Evolutionary conservation across 805 yeast species (phyloP).

Genomic region (Wickerhamomyces strasburgensis): DNA sequence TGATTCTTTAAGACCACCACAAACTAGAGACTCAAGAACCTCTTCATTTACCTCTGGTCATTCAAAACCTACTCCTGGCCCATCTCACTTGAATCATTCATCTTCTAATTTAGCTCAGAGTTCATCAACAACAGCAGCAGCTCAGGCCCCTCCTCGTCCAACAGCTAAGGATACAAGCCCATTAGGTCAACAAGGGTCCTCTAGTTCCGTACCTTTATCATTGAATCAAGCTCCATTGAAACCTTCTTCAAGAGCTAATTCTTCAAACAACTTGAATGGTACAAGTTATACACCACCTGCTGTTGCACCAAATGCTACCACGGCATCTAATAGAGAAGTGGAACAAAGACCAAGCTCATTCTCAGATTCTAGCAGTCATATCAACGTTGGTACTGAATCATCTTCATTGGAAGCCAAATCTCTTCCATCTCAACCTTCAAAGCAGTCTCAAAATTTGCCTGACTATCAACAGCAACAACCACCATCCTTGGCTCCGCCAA

Average conservation of each 20-base stretch:
- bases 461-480: conserved; percentile 2
- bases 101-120: conserved; percentile 5
- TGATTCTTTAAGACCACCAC: conserved; percentile 9
- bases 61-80: conserved; percentile 4
- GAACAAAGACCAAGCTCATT: conserved; percentile 7
- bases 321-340: not conserved
- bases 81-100: conserved; percentile 7
- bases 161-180: conserved; percentile 3
- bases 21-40: conserved; percentile 17
- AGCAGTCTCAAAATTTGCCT: no score
- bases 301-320: not conserved
- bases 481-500: conserved; percentile 45
- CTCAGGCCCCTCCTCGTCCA: conserved; percentile 13
- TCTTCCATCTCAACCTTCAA: conserved; percentile 3
- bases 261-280: conserved; percentile 9
- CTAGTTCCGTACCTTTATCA: conserved; percentile 20
- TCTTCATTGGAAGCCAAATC: conserved; percentile 5
- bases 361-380: conserved; percentile 13
- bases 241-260: conserved; percentile 27
- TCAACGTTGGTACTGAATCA: conserved; percentile 11
- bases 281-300: no score
- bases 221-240: conserved; percentile 32
- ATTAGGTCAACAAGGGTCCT: not conserved
- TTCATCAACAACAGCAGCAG: not conserved
- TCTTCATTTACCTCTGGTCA: conserved; percentile 18